A percentile compares a stretch with the other conserved stretches of the same genome.
Evolutionary conservation across 495 filamentous ascomycete genomes (phyloP).

Genomic region (Trichoderma virens): DNA sequence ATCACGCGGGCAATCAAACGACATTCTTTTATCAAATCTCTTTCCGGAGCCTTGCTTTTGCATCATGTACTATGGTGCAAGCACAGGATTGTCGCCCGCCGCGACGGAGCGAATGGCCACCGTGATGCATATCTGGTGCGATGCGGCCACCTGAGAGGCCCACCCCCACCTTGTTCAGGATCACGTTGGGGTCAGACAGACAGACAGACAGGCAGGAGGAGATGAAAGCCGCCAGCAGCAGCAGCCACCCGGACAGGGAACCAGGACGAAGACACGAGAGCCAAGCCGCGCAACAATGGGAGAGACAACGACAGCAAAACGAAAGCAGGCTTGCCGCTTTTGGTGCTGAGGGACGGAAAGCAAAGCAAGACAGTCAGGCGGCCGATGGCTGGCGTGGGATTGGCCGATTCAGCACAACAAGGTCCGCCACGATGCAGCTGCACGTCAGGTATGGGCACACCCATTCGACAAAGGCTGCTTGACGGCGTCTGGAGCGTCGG

Average conservation of each 20-base stretch:
- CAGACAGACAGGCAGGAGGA: not conserved
- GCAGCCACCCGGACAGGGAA: not conserved
- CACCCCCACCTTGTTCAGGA: not conserved
- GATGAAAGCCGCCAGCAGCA: too few relatives aligned
- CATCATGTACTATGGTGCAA: not conserved
- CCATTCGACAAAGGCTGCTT: conserved; percentile 1
- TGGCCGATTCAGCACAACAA: conserved; percentile 2
- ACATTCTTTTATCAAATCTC: not conserved
- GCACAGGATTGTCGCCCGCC: not conserved
- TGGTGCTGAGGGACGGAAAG: not conserved
- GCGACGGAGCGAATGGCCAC: not conserved
- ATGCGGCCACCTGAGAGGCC: not conserved
- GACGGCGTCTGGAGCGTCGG: conserved; percentile 8
- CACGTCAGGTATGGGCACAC: conserved; percentile 7
- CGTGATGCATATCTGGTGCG: conserved; percentile 5
- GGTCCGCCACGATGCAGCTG: conserved; percentile 7
- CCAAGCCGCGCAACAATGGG: not conserved
- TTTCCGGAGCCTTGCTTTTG: not conserved
- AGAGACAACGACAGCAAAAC: not conserved
- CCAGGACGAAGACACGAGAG: not conserved
- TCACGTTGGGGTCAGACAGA: not conserved
- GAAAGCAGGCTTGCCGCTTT: conserved; percentile 8
- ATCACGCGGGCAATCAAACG: conserved; percentile 6
- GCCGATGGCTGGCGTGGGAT: not conserved
- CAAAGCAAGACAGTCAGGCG: conserved; percentile 8